phyloP scores from a whole-genome alignment of 148 eudicot species.

The Heliosperma pusillum region DNA sequence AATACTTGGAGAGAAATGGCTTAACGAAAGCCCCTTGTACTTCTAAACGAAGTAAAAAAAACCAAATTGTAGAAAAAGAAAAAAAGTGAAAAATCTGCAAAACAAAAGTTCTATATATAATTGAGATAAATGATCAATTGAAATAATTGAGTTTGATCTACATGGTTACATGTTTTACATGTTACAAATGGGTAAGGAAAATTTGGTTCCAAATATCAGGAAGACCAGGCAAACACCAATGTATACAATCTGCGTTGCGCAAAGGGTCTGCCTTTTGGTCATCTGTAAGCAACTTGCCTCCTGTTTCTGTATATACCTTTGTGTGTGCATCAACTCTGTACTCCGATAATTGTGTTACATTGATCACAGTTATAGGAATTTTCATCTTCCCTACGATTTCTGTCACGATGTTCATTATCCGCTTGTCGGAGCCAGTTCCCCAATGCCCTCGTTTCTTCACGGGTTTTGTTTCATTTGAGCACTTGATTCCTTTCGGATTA shows the following conservation, averaged over 20 bases:
- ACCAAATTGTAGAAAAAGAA: no score
- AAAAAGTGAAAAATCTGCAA: no score
- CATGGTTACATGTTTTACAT: background rate
- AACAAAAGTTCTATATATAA: no score
- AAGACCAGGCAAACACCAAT: constrained; percentile 95
- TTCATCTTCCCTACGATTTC: constrained; percentile 61
- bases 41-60: no score
- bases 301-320: constrained; percentile 62
- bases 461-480: constrained; percentile 85
- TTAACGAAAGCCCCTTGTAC: no score
- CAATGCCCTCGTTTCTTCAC: constrained; percentile 59
- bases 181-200: constrained; percentile 54
- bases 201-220: constrained; percentile 93
- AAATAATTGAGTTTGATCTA: background rate
- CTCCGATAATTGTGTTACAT: constrained; percentile 81
- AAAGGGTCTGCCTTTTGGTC: constrained; percentile 64
- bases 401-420: constrained; percentile 58
- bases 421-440: constrained; percentile 74
- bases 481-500: constrained; percentile 48
- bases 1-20: no score
- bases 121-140: background rate
- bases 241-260: constrained; percentile 81
- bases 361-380: constrained; percentile 57
- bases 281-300: constrained; percentile 59
- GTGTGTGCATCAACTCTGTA: constrained; percentile 77